Evolutionary conservation across 176 grass and related monocot genomes (phyloP), one percentile per base, ranked within the genome.

Genomic region (Raddia distichophylla): DNA sequence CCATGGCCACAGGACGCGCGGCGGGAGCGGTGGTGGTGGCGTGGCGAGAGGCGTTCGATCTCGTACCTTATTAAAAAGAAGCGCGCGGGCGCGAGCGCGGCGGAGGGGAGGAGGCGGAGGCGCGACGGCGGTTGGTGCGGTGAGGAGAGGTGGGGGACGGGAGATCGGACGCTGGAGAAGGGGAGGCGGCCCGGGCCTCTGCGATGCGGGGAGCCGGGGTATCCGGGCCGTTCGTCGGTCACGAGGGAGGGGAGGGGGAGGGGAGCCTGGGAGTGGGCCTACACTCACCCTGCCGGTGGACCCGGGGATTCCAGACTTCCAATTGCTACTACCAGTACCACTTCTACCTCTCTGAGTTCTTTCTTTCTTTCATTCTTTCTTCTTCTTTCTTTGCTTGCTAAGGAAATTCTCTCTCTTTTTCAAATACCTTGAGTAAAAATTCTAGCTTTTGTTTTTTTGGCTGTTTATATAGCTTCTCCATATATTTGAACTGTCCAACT

Each of bases 121-220:
- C 27, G 66, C 9, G 64, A 59, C 69, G 62, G 70, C 15, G 55
- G 87, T 44, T 72, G 75, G 81, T n/a, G 87, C 77, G 71, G 60
- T 33, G 84, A 80, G 63, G 87, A 87, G 87, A 22, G 73, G 87
- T 68, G 73, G 84, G 77, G 77, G 86, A 77, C 60, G 74, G 71
- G 59, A 73, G 85, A 93, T 93, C 91, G 82, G 88, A 93, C 91
- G 91, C 91, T 93, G 91, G 91, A 93, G 85, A 88, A 85, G 82
- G 84, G 52, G 76, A 79, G 75, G 59, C 66, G 58, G 64, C 34
- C 42, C 17, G 73, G 83, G 83, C 85, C 78, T 79, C 67, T 86
- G 73, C 83, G 88, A 86, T 90, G 33, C 8, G 50, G 46, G 60
- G 11, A 40, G 79, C 46, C 74, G 79, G 40, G 67, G 33, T 73